A percentile compares a stretch with the other conserved stretches of the same genome.
Evolutionary conservation across 352 stramenopile species (phyloP).

Genomic region (Peronospora farinosa): DNA sequence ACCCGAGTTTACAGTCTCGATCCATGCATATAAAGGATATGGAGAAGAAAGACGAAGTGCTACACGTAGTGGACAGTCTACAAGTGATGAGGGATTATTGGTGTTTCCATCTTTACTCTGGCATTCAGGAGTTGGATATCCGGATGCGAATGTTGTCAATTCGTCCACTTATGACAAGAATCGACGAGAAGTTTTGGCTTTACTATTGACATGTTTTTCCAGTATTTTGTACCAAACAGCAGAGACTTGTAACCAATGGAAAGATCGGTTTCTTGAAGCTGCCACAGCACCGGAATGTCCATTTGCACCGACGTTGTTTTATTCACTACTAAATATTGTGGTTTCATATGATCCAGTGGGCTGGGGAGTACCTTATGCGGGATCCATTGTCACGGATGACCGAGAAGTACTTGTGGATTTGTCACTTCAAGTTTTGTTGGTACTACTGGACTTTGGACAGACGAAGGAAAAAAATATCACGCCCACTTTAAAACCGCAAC

Average conservation of each 20-base stretch:
- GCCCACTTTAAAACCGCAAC: conserved; percentile 48
- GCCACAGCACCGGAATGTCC: conserved; percentile 86
- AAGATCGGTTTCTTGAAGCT: conserved; percentile 88
- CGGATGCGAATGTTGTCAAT: conserved; percentile 64
- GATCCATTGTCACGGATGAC: conserved; percentile 85
- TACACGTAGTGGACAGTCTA: conserved; percentile 38
- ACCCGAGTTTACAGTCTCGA: conserved; percentile 81
- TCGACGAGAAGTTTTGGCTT: conserved; percentile 92
- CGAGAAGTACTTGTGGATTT: conserved; percentile 89
- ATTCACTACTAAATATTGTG: conserved; percentile 94
- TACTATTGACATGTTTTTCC: conserved; percentile 92
- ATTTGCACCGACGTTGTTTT: conserved; percentile 93
- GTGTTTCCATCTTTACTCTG: conserved; percentile 78
- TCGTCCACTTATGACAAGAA: conserved; percentile 88
- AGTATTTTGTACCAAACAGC: conserved; percentile 93
- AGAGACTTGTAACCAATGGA: conserved; percentile 87
- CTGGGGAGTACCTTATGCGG: conserved; percentile 85
- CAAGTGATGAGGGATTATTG: conserved; percentile 26
- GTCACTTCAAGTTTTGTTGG: conserved; percentile 89
- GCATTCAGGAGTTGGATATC: conserved; percentile 75
- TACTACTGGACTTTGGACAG: conserved; percentile 91
- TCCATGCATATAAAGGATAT: conserved; percentile 77
- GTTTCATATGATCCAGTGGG: conserved; percentile 90
- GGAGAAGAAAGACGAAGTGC: conserved; percentile 67
- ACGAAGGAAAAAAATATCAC: conserved; percentile 43